Evolutionary conservation across 2,329 filamentous ascomycete species (phyloP).

Genomic region (Parastagonospora avenae): DNA sequence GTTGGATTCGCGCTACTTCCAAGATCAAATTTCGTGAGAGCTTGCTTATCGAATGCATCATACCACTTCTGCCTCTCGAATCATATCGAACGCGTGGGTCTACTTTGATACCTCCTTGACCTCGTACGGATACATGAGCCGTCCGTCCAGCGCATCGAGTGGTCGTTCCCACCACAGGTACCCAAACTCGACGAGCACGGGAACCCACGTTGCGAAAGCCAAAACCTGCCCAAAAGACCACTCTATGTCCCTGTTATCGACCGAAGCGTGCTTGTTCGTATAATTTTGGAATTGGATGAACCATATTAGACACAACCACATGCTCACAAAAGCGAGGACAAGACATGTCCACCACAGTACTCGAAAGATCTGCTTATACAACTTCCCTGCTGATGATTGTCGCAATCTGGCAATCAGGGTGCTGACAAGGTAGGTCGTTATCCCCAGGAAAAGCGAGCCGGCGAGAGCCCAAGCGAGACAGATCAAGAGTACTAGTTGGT

Average conservation of each 20-base stretch:
- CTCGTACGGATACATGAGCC: constrained; percentile 1
- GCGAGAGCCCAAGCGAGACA: no score
- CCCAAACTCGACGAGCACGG: constrained; percentile 4
- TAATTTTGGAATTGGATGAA: not conserved
- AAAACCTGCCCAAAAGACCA: constrained; percentile 9
- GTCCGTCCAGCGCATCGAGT: not conserved
- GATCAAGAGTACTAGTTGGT: no score
- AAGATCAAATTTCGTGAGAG: not conserved
- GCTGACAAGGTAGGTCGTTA: not conserved
- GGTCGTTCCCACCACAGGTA: constrained; percentile 5
- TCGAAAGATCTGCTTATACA: not conserved
- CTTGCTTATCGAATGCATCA: not conserved
- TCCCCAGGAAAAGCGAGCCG: not conserved
- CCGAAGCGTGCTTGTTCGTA: not conserved
- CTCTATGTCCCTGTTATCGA: not conserved
- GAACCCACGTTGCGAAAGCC: constrained; percentile 6
- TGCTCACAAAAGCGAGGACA: not conserved
- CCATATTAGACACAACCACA: constrained; percentile 1
- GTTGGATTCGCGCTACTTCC: not conserved
- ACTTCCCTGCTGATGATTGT: not conserved
- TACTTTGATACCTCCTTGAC: not conserved
- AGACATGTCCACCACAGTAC: not conserved
- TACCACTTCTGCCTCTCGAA: not conserved
- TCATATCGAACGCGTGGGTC: not conserved
- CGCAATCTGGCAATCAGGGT: not conserved